Conservation (phyloP, 2,329 filamentous ascomycete species). For the Cladosporium sp. region DNA sequence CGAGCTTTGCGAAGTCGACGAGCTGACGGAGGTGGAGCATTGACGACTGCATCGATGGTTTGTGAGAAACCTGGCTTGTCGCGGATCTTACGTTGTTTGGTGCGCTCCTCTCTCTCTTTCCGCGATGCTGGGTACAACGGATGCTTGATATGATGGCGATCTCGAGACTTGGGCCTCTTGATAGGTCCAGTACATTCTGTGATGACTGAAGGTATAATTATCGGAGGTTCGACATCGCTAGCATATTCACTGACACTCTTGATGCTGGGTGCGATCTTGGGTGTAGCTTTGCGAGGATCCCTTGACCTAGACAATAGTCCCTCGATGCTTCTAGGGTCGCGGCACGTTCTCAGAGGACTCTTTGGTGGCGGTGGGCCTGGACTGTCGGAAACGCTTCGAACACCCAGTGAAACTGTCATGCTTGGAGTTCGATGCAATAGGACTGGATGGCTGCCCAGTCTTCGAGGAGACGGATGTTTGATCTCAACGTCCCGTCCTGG, state of each 20-base stretch:
- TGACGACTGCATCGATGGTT: conserved; percentile 26
- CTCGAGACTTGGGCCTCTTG: conserved; percentile 27
- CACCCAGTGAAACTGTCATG: conserved; percentile 26
- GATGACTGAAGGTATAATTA: conserved; percentile 25
- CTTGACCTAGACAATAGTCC: conserved; percentile 20
- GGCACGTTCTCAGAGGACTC: conserved; percentile 27
- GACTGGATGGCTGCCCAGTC: conserved; percentile 28
- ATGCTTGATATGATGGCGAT: conserved; percentile 17
- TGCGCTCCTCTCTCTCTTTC: conserved; percentile 30
- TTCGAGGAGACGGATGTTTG: conserved; percentile 27
- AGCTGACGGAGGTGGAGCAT: conserved; percentile 17
- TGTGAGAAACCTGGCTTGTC: conserved; percentile 23
- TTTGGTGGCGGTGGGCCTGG: conserved; percentile 33
- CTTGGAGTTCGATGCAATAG: conserved; percentile 30
- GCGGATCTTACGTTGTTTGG: conserved; percentile 30
- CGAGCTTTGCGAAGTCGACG: conserved; percentile 26
- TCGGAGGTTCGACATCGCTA: conserved; percentile 18
- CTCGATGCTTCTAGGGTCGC: conserved; percentile 26
- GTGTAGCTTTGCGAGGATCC: conserved; percentile 20
- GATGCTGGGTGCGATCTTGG: conserved; percentile 27
- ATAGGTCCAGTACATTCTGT: conserved; percentile 33
- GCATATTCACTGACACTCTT: conserved; percentile 25
- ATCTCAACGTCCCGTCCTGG: conserved; percentile 26
- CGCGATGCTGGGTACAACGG: conserved; percentile 19
- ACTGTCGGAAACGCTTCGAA: conserved; percentile 26